phyloP scores from a whole-genome alignment of 169 alveolate genomes.

The Eimeria maxima region DNA sequence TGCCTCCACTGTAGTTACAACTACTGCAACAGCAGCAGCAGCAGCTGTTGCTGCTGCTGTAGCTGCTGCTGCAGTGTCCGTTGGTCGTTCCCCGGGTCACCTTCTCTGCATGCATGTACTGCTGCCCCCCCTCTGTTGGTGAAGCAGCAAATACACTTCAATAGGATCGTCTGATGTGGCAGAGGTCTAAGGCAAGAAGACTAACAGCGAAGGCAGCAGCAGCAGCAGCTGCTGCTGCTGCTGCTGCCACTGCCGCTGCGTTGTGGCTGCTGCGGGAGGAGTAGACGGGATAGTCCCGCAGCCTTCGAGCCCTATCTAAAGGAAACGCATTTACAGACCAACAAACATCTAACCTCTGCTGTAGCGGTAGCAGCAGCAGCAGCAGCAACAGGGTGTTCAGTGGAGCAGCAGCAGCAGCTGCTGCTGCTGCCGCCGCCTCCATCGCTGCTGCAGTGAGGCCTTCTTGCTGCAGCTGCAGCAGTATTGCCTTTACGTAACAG shows the following conservation, averaged over 20 bases:
- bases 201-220: no score
- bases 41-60: no score
- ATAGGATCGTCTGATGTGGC: neutral
- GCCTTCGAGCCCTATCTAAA: no score
- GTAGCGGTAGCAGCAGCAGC: no score
- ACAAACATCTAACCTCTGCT: no score
- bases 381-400: no score
- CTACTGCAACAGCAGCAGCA: neutral
- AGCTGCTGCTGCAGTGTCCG: neutral
- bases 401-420: slow-evolving; percentile 2
- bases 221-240: neutral
- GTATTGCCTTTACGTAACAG: no score
- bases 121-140: neutral
- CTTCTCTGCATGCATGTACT: neutral
- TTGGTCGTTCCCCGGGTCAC: neutral
- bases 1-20: neutral
- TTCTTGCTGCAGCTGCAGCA: neutral
- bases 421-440: slow-evolving; percentile 12
- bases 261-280: no score
- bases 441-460: neutral
- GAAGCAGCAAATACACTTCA: neutral
- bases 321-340: no score
- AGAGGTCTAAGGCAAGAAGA: neutral
- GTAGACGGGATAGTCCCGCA: neutral
- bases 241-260: slow-evolving; percentile 30